These are phyloP conservation scores for Galeopsis tetrahit DNA, from an alignment of 257 asterid species.

Conservation along the genomic window DNA sequence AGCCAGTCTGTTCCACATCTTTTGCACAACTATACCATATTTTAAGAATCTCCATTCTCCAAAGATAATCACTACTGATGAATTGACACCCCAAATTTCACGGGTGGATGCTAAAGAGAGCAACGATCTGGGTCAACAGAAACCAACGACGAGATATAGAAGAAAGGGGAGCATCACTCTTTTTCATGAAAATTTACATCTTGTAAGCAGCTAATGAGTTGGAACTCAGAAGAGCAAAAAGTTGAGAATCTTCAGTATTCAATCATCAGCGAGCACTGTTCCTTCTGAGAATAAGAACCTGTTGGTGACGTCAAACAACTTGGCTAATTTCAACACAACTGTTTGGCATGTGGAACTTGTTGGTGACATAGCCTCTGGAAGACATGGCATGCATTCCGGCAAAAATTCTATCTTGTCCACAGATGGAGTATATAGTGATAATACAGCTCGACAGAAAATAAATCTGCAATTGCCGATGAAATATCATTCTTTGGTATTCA, in stretches of 20 bases:
- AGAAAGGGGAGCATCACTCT: conserved; percentile 4
- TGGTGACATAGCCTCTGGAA: conserved; percentile 71
- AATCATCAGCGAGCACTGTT: conserved; percentile 37
- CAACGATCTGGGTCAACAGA: conserved; percentile 1
- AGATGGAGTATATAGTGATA: conserved; percentile 55
- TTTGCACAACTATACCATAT: background rate
- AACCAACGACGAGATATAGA: background rate
- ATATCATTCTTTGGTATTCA: conserved; percentile 15
- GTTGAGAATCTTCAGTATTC: conserved; percentile 25
- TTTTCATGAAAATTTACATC: background rate
- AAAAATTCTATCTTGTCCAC: conserved; percentile 59
- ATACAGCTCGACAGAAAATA: conserved; percentile 76
- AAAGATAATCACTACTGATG: background rate
- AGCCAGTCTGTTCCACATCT: background rate
- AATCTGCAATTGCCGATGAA: conserved; percentile 60
- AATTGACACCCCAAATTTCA: background rate
- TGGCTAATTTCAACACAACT: conserved; percentile 56
- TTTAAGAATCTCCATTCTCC: background rate
- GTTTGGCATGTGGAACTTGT: conserved; percentile 59
- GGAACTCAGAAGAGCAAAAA: background rate
- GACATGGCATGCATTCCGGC: conserved; percentile 83
- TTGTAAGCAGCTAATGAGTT: conserved; percentile 11
- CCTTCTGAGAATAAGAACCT: conserved; percentile 56
- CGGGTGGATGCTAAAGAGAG: background rate
- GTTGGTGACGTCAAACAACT: conserved; percentile 63